Base-by-base conservation (phyloP, 306 rosid genomes). In the Prunus salicina region DNA sequence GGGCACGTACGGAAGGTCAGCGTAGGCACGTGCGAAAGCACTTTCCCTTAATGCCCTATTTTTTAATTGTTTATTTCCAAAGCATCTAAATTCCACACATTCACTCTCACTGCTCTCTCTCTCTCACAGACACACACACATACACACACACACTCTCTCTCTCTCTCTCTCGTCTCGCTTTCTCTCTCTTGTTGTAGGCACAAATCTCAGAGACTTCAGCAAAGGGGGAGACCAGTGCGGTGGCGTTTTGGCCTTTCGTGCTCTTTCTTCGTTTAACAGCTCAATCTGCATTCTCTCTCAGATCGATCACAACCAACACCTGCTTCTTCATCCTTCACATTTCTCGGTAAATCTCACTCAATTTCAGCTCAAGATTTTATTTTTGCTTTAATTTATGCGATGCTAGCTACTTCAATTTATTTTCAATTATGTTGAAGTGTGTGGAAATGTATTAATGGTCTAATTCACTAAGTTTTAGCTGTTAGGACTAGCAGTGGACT, bases 1-100 rank as follows among this genome's bases (percentile, higher is more conserved):
- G n/a, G 64, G n/a, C 91, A 87, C 87, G 94, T 79, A 80, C 73
- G 71, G 18, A 19, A 71, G 38, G 88, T 83, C 76, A 25, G 46
- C 27, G 76, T 66, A 47, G 75, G 71, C 89, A 86, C 89, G 89
- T 81, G 88, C 85, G 69, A 55, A 79, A 19, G 47, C 75, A 53
- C 60, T 78, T 63, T 78, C 56, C 78, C 43, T 6, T 24, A 60
- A 66, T 55, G 50, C 73, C 50, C 5, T 46, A 13, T 69, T 76
- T 78, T 22, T 28, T 6, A 12, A 27, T 62, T 30, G 7, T 30
- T 84, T 78, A 27, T 79, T 87, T 82, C 77, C 24, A 20, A 78
- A 68, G 75, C 80, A 78, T 73, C 84, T 38, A 75, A 64, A 69
- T 24, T 74, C 69, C 45, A 19, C 46, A 69, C 22, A 28, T 67